Conservation (phyloP, 2,329 filamentous ascomycete genomes). For the Phaeosphaeriaceae sp. region DNA sequence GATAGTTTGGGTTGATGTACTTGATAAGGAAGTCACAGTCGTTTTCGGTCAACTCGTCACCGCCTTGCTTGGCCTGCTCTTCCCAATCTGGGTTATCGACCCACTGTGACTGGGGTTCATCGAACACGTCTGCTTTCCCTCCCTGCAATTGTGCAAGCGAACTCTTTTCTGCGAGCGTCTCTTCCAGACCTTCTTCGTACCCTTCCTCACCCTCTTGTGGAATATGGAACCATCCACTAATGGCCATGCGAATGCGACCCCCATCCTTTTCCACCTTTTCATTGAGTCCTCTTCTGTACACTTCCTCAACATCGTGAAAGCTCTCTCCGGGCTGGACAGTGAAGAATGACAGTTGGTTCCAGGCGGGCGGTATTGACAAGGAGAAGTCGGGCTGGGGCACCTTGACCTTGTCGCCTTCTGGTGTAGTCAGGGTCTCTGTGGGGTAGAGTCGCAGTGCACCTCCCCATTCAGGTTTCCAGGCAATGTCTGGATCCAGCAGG, state of each 20-base stretch:
- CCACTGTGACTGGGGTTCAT: constrained; percentile 72
- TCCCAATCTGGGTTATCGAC: constrained; percentile 50
- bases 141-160: constrained; percentile 89
- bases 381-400: constrained; percentile 79
- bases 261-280: constrained; percentile 70
- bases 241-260: constrained; percentile 89
- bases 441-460: constrained; percentile 90
- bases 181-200: constrained; percentile 85
- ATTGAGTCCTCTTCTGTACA: constrained; percentile 72
- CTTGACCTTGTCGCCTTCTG: constrained; percentile 76
- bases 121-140: constrained; percentile 85
- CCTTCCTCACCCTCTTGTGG: constrained; percentile 93
- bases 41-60: constrained; percentile 69
- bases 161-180: constrained; percentile 86
- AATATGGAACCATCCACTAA: constrained; percentile 99
- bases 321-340: constrained; percentile 98
- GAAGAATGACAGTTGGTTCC: constrained; percentile 98
- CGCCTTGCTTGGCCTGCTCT: constrained; percentile 53
- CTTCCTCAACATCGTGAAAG: constrained; percentile 98
- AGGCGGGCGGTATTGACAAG: constrained; percentile 88
- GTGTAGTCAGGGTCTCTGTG: constrained; percentile 66
- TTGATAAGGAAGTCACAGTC: constrained; percentile 90
- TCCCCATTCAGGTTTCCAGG: constrained; percentile 92
- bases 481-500: constrained; percentile 86
- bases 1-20: constrained; percentile 87